A percentile compares a stretch with the other conserved stretches of the same genome.
Evolutionary conservation across 108 stramenopile species (phyloP).

Genomic region (Fragilariopsis cylindrus): DNA sequence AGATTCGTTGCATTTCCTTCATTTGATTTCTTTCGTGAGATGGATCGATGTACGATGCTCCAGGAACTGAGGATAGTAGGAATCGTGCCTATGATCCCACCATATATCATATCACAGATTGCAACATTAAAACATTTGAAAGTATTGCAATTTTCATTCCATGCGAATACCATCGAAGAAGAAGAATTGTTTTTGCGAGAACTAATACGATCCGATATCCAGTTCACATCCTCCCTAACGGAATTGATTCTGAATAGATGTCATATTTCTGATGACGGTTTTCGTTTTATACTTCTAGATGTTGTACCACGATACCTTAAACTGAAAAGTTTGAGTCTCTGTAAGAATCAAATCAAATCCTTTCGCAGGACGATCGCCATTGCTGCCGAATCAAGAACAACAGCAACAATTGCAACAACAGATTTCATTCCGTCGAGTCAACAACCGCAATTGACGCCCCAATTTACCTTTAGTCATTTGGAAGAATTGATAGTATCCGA

Average conservation of each 20-base stretch:
- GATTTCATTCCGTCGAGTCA: no score
- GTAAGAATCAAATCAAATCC: slow-evolving; percentile 1
- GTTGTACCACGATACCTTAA: neutral
- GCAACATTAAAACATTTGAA: neutral
- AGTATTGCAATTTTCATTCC: neutral
- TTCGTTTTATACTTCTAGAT: neutral
- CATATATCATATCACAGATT: neutral
- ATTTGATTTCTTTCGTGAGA: neutral
- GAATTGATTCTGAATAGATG: neutral
- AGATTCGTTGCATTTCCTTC: neutral
- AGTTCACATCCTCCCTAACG: neutral
- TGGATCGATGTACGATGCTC: neutral
- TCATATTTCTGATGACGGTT: neutral
- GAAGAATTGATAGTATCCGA: neutral
- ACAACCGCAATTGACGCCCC: neutral
- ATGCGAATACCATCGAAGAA: neutral
- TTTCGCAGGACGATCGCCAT: neutral
- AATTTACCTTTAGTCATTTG: neutral
- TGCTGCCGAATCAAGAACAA: neutral
- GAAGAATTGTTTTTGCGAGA: neutral
- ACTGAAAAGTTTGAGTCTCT: neutral
- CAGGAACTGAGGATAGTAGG: neutral
- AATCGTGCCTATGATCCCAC: neutral
- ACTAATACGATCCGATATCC: neutral
- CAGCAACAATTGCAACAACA: no score